Base-by-base conservation (phyloP, 108 stramenopile genomes). In the Cyclotella baltica region DNA sequence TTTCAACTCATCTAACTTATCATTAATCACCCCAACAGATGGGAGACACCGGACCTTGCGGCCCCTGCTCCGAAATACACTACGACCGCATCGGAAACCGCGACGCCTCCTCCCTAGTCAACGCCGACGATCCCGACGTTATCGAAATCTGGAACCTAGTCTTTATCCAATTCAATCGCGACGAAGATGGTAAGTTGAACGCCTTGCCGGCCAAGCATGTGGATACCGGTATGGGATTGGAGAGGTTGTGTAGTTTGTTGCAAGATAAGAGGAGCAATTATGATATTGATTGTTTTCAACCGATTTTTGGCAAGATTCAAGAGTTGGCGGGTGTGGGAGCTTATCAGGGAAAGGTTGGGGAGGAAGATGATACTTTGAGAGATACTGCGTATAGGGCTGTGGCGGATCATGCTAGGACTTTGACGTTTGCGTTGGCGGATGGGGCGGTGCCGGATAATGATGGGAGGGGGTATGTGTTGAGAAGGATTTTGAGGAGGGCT, bases 161-260 rank as follows among this genome's bases (percentile, higher is more conserved):
- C 27, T 99, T 99, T 70, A 98, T 99, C 76, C 97, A 98, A 87
- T 99, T 88, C 91, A 97, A 98, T 81, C 88, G 94, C 51, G 85
- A 95, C 66, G 86, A 83, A 43, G 83, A 85, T 34, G 87, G 87
- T 48, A 75, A 59, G 5, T 80, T 98, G 52, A 58, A 81, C 4
- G 56, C 86, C 0, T 75, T 99, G 20, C 99, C 99, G 6, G 81
- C 83, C 58, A 87, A 97, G 77, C 99, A 99, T 76, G 93, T 98
- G 43, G 99, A 99, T 77, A 99, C 99, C 16, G 99, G 99, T 53
- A 98, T 99, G 98, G 99, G 99, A 62, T 83, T 98, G 67, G 99
- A 99, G 81, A 92, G 99, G 38, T 77, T 99, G 28, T 90, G 96
- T 25, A 85, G 86, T 66, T 92, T 98, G 57, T 80, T 99, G 59